Evolutionary conservation across 352 stramenopile genomes (phyloP), one percentile per base, ranked within the genome.

Genomic region (Plasmopara viticola): DNA sequence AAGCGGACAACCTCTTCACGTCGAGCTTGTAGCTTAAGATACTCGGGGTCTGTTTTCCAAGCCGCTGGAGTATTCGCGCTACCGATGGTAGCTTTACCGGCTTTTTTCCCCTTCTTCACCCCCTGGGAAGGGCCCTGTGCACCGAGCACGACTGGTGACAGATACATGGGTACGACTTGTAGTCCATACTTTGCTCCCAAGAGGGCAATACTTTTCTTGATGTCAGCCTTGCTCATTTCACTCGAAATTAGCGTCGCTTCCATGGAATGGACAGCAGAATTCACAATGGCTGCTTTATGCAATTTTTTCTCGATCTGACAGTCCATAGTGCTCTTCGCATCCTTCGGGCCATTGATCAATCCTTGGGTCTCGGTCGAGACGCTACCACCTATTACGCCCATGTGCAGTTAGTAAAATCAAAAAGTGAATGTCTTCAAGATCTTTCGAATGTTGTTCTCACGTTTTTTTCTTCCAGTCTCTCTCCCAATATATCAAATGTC

Each of bases 101-200:
- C 9, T 8, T 8, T 17, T 14, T 41, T 41, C 4, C 5, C 5
- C 13, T 17, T 41, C n/a, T 17, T 15, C 9, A 13, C 6, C 14
- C 14, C 6, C 12, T 41, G 37, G 13, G 37, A 41, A 15, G 7
- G 18, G 9, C 7, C 6, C 6, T 41, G 37, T 41, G 37, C 37
- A 41, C 37, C 37, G 12, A 41, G 6, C n/a, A 41, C 9, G 12
- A 41, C n/a, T n/a, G 37, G 13, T 17, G 37, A 18, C 7, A 18
- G 13, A 17, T 41, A 41, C 37, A 17, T 41, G 14, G 12, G 37
- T 15, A 41, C n/a, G 2, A 41, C 13, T n/a, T 17, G 13, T 8
- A 41, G 37, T 8, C 37, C n/a, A 41, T 41, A 41, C 37, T 41
- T 41, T 41, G 37, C 37, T 41, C 37, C 37, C n/a, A 41, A 41